Evolutionary conservation across 495 filamentous ascomycete genomes (phyloP).

Genomic region (Penicillium goetzii): DNA sequence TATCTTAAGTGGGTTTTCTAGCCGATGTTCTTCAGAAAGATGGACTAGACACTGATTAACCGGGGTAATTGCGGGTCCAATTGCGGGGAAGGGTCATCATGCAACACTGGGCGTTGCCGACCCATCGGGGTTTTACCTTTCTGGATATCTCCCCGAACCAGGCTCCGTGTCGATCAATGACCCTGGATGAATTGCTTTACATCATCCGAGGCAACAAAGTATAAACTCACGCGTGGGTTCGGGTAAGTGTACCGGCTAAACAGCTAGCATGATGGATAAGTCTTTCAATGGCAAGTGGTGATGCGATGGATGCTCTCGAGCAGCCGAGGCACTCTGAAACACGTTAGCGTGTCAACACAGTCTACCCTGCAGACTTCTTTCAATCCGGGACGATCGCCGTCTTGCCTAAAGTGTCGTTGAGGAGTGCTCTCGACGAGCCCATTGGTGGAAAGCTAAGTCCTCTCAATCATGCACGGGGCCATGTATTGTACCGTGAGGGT

Average conservation of each 20-base stretch:
- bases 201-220: neutral
- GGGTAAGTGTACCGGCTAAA: slow-evolving; percentile 2
- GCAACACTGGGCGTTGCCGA: neutral
- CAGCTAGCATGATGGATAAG: neutral
- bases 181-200: neutral
- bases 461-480: neutral
- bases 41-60: neutral
- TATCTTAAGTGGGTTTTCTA: neutral
- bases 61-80: slow-evolving; percentile 7
- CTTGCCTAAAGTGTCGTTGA: neutral
- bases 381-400: neutral
- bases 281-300: neutral
- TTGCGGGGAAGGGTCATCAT: slow-evolving; percentile 8
- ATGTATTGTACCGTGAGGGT: neutral
- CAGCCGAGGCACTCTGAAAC: neutral
- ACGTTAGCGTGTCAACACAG: neutral
- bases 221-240: neutral
- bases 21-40: slow-evolving; percentile 3
- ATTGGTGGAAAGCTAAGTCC: neutral
- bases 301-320: neutral
- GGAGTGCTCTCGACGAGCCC: neutral
- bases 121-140: slow-evolving; percentile 12
- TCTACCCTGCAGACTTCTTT: neutral
- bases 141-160: neutral
- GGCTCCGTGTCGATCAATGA: slow-evolving; percentile 1